A percentile compares a stretch with the other conserved stretches of the same genome.
These are phyloP conservation scores for Crithidia expoeki DNA, from an alignment of 208 protist species.

Conservation along the genomic window DNA sequence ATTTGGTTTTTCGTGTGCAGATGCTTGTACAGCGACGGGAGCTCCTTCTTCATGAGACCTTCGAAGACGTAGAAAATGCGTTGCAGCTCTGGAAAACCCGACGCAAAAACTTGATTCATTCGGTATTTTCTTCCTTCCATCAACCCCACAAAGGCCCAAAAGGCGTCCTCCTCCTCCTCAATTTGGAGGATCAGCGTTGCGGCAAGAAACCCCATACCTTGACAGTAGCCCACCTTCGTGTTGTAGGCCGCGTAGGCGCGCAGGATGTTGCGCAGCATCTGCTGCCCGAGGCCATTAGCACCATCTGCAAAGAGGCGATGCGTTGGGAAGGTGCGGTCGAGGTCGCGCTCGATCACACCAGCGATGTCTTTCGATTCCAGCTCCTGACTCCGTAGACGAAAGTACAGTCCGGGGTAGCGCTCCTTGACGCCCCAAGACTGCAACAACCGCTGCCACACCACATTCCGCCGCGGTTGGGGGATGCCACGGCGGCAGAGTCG, in stretches of 20 bases:
- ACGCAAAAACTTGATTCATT: conserved; percentile 64
- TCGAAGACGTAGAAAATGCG: conserved; percentile 72
- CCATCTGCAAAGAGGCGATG: conserved; percentile 67
- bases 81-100: conserved; percentile 81
- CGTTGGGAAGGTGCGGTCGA: conserved; percentile 87
- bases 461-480: conserved; percentile 51
- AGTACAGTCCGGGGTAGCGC: conserved; percentile 33
- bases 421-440: conserved; percentile 34
- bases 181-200: conserved; percentile 82
- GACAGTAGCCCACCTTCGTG: conserved; percentile 81
- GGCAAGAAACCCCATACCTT: conserved; percentile 93
- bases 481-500: conserved; percentile 75
- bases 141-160: conserved; percentile 84
- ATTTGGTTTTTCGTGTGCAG: conserved; percentile 45
- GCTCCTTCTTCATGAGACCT: conserved; percentile 53
- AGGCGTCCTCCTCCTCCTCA: conserved; percentile 81
- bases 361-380: conserved; percentile 36
- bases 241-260: conserved; percentile 83
- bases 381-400: conserved; percentile 30
- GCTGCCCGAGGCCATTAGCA: conserved; percentile 46
- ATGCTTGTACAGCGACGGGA: conserved; percentile 43
- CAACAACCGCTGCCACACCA: conserved; percentile 78
- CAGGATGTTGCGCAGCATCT: conserved; percentile 72
- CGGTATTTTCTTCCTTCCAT: conserved; percentile 77
- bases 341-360: conserved; percentile 82